Percentiles rank a stretch among this genome's conserved stretches.
Evolutionary conservation across 2,329 filamentous ascomycete species (phyloP).

Genomic region (Stagonosporopsis rhizophila): DNA sequence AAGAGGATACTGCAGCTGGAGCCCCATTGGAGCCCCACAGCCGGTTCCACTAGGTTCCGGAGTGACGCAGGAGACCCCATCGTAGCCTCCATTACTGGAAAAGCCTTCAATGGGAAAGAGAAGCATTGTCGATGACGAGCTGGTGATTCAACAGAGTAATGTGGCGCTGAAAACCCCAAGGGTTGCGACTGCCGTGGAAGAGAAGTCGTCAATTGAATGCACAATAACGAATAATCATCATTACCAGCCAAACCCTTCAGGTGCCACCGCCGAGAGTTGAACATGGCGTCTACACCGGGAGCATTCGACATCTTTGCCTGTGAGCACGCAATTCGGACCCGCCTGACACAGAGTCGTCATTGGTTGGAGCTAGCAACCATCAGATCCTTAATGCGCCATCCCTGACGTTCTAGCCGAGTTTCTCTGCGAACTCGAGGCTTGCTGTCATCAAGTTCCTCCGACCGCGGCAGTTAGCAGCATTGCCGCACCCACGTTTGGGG

Average conservation of each 20-base stretch:
- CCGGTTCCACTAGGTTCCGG: conserved; percentile 9
- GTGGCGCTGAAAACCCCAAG: neutral
- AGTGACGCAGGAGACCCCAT: conserved; percentile 14
- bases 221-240: conserved; percentile 7
- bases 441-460: conserved; percentile 24
- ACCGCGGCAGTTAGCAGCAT: conserved; percentile 17
- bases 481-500: conserved; percentile 4
- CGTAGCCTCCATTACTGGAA: neutral
- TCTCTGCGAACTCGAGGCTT: conserved; percentile 29
- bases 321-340: conserved; percentile 45
- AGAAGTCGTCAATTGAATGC: conserved; percentile 8
- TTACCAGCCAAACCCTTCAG: neutral
- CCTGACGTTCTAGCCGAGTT: conserved; percentile 36
- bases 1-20: conserved; percentile 14
- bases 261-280: conserved; percentile 7
- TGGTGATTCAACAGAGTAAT: neutral
- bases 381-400: conserved; percentile 32
- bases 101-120: neutral
- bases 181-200: conserved; percentile 5
- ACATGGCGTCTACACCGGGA: conserved; percentile 14
- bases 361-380: conserved; percentile 32
- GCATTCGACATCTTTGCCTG: conserved; percentile 42
- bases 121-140: neutral
- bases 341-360: conserved; percentile 19
- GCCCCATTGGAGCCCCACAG: conserved; percentile 14